These are phyloP conservation scores for Puccinia polysora DNA, from an alignment of 1,284 basidiomycete genomes.

Conservation along the genomic window DNA sequence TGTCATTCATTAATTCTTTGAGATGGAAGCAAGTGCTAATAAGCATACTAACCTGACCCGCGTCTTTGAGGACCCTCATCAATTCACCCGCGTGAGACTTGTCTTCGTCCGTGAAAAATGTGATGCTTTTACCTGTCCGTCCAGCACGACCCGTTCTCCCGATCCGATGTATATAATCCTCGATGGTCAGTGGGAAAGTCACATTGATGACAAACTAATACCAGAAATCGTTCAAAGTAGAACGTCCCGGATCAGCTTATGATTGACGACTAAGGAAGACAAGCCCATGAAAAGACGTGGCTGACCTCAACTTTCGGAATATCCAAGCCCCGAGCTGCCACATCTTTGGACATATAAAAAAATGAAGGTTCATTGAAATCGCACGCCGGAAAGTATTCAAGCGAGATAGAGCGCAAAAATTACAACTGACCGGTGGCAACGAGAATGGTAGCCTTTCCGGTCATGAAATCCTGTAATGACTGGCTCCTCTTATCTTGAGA, in stretches of 20 bases:
- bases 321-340: constrained; percentile 91
- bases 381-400: neutral
- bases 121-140: constrained; percentile 82
- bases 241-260: too few species aligned
- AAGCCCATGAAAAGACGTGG: neutral
- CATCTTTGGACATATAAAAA: constrained; percentile 59
- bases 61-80: constrained; percentile 82
- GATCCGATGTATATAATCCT: constrained; percentile 83
- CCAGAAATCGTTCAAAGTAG: neutral
- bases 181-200: constrained; percentile 92
- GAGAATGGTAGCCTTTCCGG: constrained; percentile 72
- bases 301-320: constrained; percentile 83
- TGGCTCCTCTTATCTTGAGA: constrained; percentile 78
- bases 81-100: constrained; percentile 84
- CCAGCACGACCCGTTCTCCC: constrained; percentile 93
- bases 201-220: constrained; percentile 56
- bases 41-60: constrained; percentile 61
- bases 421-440: constrained; percentile 66
- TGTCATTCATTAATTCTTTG: constrained; percentile 67
- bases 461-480: constrained; percentile 82
- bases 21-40: neutral
- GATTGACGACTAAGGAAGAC: too few species aligned
- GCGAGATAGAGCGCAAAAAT: neutral
- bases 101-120: constrained; percentile 71
- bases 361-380: neutral